These are phyloP conservation scores for Avena insularis DNA, from an alignment of 176 grass and related monocot species.

Conservation along the genomic window DNA sequence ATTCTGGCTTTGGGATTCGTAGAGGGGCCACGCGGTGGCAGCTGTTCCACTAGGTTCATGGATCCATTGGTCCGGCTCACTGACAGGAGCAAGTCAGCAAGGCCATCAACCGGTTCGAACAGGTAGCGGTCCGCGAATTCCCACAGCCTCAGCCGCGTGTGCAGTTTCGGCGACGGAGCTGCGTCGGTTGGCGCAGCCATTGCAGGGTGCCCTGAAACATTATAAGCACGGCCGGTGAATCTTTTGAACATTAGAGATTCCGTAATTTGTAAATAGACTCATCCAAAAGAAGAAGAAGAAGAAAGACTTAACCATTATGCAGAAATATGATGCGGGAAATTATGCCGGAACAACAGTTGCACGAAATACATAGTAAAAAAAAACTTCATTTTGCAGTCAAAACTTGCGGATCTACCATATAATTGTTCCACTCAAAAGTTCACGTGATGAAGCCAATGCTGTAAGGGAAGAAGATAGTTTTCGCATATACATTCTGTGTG, in stretches of 20 bases:
- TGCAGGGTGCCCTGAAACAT: slow-evolving; percentile 3
- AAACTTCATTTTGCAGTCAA: background rate
- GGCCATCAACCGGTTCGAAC: slow-evolving; percentile 73
- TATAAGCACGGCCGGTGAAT: background rate
- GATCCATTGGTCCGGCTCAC: slow-evolving; percentile 69
- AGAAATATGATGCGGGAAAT: background rate
- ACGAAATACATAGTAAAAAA: background rate
- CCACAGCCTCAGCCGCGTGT: slow-evolving; percentile 69
- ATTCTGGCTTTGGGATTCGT: slow-evolving; percentile 54
- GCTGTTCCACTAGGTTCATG: slow-evolving; percentile 53
- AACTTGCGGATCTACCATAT: background rate
- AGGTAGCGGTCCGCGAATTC: slow-evolving; percentile 70
- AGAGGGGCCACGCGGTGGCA: slow-evolving; percentile 44
- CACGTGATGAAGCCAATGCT: too few species aligned
- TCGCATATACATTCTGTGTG: too few species aligned
- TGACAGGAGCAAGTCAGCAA: slow-evolving; percentile 59
- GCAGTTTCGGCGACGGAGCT: slow-evolving; percentile 52
- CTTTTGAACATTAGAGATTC: too few species aligned
- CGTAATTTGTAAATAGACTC: too few species aligned
- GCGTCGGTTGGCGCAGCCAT: slow-evolving; percentile 40
- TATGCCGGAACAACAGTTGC: background rate
- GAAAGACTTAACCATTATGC: background rate
- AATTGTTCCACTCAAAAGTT: background rate
- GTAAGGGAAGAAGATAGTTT: too few species aligned
- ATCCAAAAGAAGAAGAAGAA: too few species aligned